Conservation (phyloP, 2,329 filamentous ascomycete genomes). For the Diaporthe sp. region DNA sequence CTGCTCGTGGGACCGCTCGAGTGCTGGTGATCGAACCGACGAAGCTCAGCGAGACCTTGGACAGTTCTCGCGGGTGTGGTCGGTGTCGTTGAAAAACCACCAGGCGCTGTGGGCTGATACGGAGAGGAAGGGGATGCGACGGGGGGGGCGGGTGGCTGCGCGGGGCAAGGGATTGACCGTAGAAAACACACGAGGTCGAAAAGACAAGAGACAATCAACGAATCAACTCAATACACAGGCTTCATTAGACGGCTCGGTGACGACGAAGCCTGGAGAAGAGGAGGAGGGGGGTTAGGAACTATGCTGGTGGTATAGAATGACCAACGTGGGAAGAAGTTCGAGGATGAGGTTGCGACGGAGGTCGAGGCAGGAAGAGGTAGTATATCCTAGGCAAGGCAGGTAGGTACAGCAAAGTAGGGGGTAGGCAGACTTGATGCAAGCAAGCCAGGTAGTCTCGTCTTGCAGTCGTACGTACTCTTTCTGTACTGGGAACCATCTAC, state of each 20-base stretch:
- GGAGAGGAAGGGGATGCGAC: slow-evolving; percentile 22
- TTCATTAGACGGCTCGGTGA: slow-evolving; percentile 40
- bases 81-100: background rate
- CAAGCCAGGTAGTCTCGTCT: background rate
- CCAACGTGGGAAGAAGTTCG: slow-evolving; percentile 2
- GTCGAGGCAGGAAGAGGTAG: slow-evolving; percentile 13
- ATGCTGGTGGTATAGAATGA: slow-evolving; percentile 31
- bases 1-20: background rate
- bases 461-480: background rate
- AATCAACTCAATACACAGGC: slow-evolving; percentile 43
- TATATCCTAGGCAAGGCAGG: background rate
- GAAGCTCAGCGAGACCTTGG: background rate
- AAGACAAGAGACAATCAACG: slow-evolving; percentile 34
- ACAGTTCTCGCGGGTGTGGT: background rate
- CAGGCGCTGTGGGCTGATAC: background rate
- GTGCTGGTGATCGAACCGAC: background rate
- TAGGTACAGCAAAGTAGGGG: background rate
- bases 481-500: background rate
- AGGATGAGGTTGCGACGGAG: slow-evolving; percentile 14
- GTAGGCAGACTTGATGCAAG: background rate
- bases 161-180: slow-evolving; percentile 27
- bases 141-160: background rate
- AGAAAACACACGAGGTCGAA: slow-evolving; percentile 28
- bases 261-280: slow-evolving; percentile 40
- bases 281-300: slow-evolving; percentile 15